Evolutionary conservation across 768 basidiomycete species (phyloP).

Genomic region (Boletus sensibilis): DNA sequence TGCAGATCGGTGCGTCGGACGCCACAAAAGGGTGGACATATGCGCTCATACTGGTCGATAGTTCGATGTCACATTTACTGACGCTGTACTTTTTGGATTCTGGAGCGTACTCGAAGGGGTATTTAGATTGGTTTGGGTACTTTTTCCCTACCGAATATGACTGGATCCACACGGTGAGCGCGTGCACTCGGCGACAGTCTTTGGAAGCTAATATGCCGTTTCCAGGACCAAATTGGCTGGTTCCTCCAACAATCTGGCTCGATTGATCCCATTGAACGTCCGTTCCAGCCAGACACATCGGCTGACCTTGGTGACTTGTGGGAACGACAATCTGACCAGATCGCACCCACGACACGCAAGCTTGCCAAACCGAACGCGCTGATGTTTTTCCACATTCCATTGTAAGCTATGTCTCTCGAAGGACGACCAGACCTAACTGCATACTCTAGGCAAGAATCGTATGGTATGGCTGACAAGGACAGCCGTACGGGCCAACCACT

Average conservation of each 20-base stretch:
- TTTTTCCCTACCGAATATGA: slow-evolving; percentile 77
- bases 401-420: slow-evolving; percentile 46
- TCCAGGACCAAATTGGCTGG: slow-evolving; percentile 80
- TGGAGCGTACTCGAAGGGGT: slow-evolving; percentile 66
- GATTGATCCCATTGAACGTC: slow-evolving; percentile 74
- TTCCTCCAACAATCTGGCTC: slow-evolving; percentile 80
- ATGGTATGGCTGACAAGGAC: slow-evolving; percentile 64
- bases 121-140: slow-evolving; percentile 56
- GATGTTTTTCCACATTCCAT: slow-evolving; percentile 97
- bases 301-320: slow-evolving; percentile 53
- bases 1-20: slow-evolving; percentile 68
- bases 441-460: slow-evolving; percentile 66
- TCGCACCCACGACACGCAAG: slow-evolving; percentile 50
- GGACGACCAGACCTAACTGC: background rate
- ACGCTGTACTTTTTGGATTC: slow-evolving; percentile 93
- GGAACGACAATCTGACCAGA: slow-evolving; percentile 60
- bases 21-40: background rate
- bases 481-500: slow-evolving; percentile 57
- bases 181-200: background rate
- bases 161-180: slow-evolving; percentile 68
- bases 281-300: slow-evolving; percentile 75
- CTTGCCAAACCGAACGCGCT: slow-evolving; percentile 93
- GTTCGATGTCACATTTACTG: slow-evolving; percentile 84
- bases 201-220: background rate
- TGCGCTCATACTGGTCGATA: slow-evolving; percentile 29